Evolutionary conservation across 2,329 filamentous ascomycete genomes (phyloP), one percentile per base, ranked within the genome.

Genomic region (Colletotrichum paranaense): DNA sequence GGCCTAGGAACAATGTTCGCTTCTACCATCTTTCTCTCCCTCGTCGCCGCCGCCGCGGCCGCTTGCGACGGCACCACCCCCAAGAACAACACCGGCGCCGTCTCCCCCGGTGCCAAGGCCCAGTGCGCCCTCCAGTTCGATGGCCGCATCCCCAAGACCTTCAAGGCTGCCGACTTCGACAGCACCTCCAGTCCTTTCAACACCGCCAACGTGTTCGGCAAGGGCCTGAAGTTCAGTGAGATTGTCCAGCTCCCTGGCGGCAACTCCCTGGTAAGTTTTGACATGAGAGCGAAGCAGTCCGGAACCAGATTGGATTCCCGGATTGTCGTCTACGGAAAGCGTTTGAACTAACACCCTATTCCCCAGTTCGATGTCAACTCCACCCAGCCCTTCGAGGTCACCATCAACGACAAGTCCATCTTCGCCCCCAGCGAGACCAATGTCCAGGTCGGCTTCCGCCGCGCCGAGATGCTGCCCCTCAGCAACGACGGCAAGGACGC

Each of bases 401-500:
- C 88, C 53, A 87, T 91, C 78, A 86, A 79, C 71, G 90, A 92
- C 79, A 77, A 85, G 72, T 90, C 88, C 76, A 91, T 92, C 80
- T 92, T 92, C 80, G 82, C 83, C n/a, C 85, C 85, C 38, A 84
- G 82, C 75, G 76, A 81, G 22, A 78, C 84, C 76, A 86, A 87
- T 76, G 79, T 85, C 62, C 90, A 92, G 80, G 81, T 81, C 2
- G 90, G 90, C 24, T 92, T 92, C 83, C 86, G 90, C 53, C 88
- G 90, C 74, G 88, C 88, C 1, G 90, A 91, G 73, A 84, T 91
- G 65, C 85, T 90, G 67, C 84, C 87, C 12, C 80, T 84, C 76
- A 82, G 86, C 82, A 86, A 88, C 82, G 82, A 80, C 22, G 83
- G 88, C 66, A 85, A 86, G 56, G 89, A 90, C 65, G 75, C 81